phyloP scores from a whole-genome alignment of 83 land plant genomes.

The Larix sibirica region DNA sequence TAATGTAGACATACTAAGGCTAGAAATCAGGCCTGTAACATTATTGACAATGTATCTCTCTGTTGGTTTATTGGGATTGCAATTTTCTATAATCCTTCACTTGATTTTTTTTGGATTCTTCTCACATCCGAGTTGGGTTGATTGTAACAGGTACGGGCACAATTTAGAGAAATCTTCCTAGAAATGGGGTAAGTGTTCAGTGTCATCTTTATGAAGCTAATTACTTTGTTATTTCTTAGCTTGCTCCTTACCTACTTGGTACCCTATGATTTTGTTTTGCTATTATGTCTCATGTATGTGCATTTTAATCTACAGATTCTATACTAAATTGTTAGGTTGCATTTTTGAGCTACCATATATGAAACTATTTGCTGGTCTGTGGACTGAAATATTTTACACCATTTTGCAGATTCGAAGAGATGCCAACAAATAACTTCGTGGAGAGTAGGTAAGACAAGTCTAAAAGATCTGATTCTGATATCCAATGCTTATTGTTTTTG shows the following conservation, averaged over 20 bases:
- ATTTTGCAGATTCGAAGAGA: conserved; percentile 87
- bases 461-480: neutral
- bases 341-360: neutral
- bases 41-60: too few species aligned
- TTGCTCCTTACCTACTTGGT: neutral
- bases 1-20: too few species aligned
- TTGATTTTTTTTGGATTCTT: neutral
- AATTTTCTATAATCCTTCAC: too few species aligned
- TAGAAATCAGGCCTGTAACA: too few species aligned
- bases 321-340: neutral
- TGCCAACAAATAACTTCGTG: conserved; percentile 95
- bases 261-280: neutral
- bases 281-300: too few species aligned
- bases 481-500: neutral
- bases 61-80: too few species aligned
- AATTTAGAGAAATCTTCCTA: conserved; percentile 69
- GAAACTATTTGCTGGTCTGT: neutral
- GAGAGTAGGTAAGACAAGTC: conserved; percentile 85
- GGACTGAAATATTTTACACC: neutral
- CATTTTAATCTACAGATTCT: neutral
- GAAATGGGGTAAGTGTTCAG: conserved; percentile 78
- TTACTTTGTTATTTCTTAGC: neutral
- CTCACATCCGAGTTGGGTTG: neutral
- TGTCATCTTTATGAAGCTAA: neutral
- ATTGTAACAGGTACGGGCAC: conserved; percentile 67